Evolutionary conservation across 371 early-diverging fungal genomes (phyloP), one percentile per base, ranked within the genome.

Genomic region (Zychaea mexicana): DNA sequence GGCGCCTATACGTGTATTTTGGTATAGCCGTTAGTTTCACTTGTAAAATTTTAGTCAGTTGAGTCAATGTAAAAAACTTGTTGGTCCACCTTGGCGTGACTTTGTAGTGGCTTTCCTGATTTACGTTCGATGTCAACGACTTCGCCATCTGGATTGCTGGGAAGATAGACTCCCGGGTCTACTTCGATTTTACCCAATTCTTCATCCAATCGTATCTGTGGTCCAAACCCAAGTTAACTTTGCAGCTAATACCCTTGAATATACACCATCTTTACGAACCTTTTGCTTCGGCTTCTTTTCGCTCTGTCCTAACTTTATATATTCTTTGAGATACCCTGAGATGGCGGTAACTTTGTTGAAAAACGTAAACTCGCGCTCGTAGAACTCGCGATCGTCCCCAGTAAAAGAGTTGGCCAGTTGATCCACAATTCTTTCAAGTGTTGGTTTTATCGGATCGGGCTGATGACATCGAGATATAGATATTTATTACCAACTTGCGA

Each of bases 131-230:
- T 97, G 66, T 93, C 98, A 2, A 99, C 77, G 0, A 99, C 96
- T 10, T 83, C 92, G 36, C 95, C 92, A 61, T 99, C 99, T 1
- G 99, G 98, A 60, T 98, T 98, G 76, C 93, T 96, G 9, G 99
- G 99, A 55, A 99, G 76, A 75, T 99, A 99, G 9, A 99, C 98
- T 19, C 99, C 99, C 5, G 91, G 90, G 65, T 98, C 97, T 0
- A 99, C 97, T 52, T 88, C 83, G 67, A 99, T 98, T 73, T 92
- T 88, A 19, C 90, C 84, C 80, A 99, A 85, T 76, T 99, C 99
- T 69, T 99, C 97, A 72, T 99, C 99, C 70, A 99, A 46, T 19
- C 83, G 78, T 66, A n/a, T n/a, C n/a, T n/a, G n/a, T n/a, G n/a
- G n/a, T 79, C 76, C 80, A 78, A 65, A 53, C 2, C 27, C 0